These are phyloP conservation scores for Neofusicoccum umdonicola DNA, from an alignment of 2,329 filamentous ascomycete genomes.

Conservation along the genomic window DNA sequence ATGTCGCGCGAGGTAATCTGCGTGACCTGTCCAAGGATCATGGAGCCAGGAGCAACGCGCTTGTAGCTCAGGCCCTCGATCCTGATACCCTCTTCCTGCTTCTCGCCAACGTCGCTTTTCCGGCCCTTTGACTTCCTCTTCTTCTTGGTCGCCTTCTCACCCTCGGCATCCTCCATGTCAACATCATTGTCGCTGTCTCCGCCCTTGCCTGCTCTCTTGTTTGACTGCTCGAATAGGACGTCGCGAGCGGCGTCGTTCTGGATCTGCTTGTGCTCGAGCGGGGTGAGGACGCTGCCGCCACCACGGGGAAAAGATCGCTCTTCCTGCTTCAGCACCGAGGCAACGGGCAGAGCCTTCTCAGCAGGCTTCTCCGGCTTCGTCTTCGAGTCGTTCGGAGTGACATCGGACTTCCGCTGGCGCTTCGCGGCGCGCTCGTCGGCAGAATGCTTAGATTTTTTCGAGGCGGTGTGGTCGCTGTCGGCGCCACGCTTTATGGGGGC, in stretches of 20 bases:
- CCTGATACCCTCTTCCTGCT: slow-evolving; percentile 55
- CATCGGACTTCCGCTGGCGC: slow-evolving; percentile 37
- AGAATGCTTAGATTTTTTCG: slow-evolving; percentile 32
- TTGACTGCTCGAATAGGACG: slow-evolving; percentile 79
- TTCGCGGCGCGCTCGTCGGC: slow-evolving; percentile 34
- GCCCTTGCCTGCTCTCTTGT: slow-evolving; percentile 58
- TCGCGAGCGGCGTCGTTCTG: slow-evolving; percentile 89
- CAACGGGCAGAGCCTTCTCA: slow-evolving; percentile 25
- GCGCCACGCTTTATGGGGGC: slow-evolving; percentile 48
- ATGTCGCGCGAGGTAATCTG: slow-evolving; percentile 78
- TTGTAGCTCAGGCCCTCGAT: slow-evolving; percentile 89
- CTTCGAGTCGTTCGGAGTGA: slow-evolving; percentile 25
- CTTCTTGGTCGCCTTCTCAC: slow-evolving; percentile 52
- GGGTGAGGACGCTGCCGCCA: slow-evolving; percentile 84
- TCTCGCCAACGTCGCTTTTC: slow-evolving; percentile 42
- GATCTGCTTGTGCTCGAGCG: slow-evolving; percentile 94
- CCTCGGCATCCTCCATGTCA: slow-evolving; percentile 37
- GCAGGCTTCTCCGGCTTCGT: slow-evolving; percentile 29
- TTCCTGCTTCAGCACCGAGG: slow-evolving; percentile 65
- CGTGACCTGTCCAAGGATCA: slow-evolving; percentile 83
- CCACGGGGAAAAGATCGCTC: slow-evolving; percentile 90
- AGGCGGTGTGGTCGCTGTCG: slow-evolving; percentile 30
- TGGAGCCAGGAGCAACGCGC: slow-evolving; percentile 79
- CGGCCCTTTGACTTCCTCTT: slow-evolving; percentile 50
- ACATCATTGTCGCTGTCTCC: slow-evolving; percentile 50